Base-by-base conservation (phyloP, 2,329 filamentous ascomycete genomes). In the Cercospora sp. region DNA sequence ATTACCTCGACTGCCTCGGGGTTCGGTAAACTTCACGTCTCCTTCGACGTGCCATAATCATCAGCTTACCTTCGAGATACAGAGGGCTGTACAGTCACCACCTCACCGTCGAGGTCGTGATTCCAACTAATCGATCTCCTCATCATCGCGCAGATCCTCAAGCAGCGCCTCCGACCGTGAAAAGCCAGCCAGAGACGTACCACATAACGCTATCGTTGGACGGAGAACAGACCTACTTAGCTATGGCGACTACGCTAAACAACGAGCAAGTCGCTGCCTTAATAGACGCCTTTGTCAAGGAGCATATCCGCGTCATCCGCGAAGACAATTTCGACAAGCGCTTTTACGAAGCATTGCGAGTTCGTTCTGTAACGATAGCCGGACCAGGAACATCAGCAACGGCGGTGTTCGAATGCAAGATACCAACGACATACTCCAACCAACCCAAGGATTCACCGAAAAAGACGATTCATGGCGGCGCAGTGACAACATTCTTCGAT, bases 401-500 rank as follows among this genome's bases (percentile, higher is more conserved):
- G 40, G 69, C 70, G 16, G 60, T 60, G 7, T 69, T 70, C 53
- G 20, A 12, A 18, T 65, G 71, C 66, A 68, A 60, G 28, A 66
- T 72, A 26, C 72, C 72, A 4, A 60, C 63, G 7, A 66, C 51
- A 18, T 70, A 70, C 42, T 60, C 59, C 48, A 72, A 72, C 45
- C 69, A 68, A 48, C 71, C 71, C 6, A 42, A 40, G 26, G 65
- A 58, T 23, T 61, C 45, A 62, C 18, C 45, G 13, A 65, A 36
- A 5, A 64, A 67, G 42, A 69, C 69, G 12, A 72, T 68, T 9
- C 73, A 74, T 59, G 72, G 73, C 18, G 85, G 85, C 9, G 84
- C 84, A 3, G 83, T 84, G 0, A 82, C 83, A 0, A 78, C 85
- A 16, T 83, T 86, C 60, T 86, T 86, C 68, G 86, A 88, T 72